Conservation (phyloP, 2,329 filamentous ascomycete species). For the Penicillium verrucosum region DNA sequence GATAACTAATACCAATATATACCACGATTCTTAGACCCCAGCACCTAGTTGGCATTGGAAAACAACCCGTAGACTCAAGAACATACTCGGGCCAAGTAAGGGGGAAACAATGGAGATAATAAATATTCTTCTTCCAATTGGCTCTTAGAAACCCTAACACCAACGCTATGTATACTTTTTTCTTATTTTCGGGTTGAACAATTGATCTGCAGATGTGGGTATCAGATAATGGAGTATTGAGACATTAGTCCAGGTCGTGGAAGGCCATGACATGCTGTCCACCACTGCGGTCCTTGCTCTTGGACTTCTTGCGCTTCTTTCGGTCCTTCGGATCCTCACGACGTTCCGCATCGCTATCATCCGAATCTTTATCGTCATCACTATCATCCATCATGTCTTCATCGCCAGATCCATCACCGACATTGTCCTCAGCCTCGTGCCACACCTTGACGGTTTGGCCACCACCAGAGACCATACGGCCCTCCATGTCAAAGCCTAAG, state of each 20-base stretch:
- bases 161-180: slow-evolving; percentile 11
- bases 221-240: slow-evolving; percentile 17
- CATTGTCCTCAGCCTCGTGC: slow-evolving; percentile 64
- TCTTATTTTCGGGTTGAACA: not conserved
- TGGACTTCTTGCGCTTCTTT: slow-evolving; percentile 47
- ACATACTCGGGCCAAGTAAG: not conserved
- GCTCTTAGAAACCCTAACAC: slow-evolving; percentile 3
- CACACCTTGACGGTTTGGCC: slow-evolving; percentile 86
- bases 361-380: slow-evolving; percentile 41
- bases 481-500: slow-evolving; percentile 77
- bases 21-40: not conserved
- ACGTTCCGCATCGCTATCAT: slow-evolving; percentile 49
- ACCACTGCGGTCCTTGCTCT: slow-evolving; percentile 42
- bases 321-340: slow-evolving; percentile 42
- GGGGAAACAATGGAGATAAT: not conserved
- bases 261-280: slow-evolving; percentile 44
- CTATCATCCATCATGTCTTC: slow-evolving; percentile 45
- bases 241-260: slow-evolving; percentile 40
- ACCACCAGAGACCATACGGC: slow-evolving; percentile 85
- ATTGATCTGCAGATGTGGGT: slow-evolving; percentile 19
- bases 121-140: slow-evolving; percentile 1
- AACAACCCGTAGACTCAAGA: not conserved
- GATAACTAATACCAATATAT: not conserved
- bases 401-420: slow-evolving; percentile 45
- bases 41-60: not conserved